Base-by-base conservation (phyloP, 352 stramenopile species). In the Pythium sukuiense region DNA sequence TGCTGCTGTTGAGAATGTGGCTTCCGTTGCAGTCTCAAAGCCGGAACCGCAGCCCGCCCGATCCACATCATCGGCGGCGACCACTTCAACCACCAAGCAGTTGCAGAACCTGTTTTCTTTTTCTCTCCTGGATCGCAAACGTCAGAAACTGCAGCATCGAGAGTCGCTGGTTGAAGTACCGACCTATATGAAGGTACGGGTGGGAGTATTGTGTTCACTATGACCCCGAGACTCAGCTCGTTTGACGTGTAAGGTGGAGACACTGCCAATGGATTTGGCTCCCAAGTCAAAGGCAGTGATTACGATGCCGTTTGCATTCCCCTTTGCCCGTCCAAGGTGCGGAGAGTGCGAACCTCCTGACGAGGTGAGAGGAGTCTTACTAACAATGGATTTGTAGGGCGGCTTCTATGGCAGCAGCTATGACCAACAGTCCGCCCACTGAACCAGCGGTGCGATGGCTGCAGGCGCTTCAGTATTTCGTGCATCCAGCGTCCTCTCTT, bases 211-310 rank as follows among this genome's bases (percentile, higher is more conserved):
- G 13, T 41, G 26, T 13, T 57, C 14, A 45, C 32, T 27, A 26
- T 8, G 3, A 30, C 35, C 45, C 33, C 32, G 8, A 35, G 32
- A 35, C 32, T 27, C 7, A 18, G 26, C 1, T 37, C 53, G 50
- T 59, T 55, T 26, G 13, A 29, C 26, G 48, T 13, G 29, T 6
- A 29, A 90, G 81, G 61, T 81, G 52, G 60, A 73, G 24, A 45
- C 61, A 8, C 48, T 93, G 14, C 83, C 85, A 1, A 18, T 87
- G n/a, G 85, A 93, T 39, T 30, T 87, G 29, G 72, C 81, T 14
- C 83, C 79, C 6, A 92, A 91, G 63, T 66, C 65, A 7, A 89
- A 88, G 48, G 33, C 76, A 16, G 75, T 84, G 18, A 74, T 93
- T 39, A 72, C 88, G 39, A 90, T 81, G 20, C 72, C 76, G 1